Evolutionary conservation across 1,139 yeast species (phyloP).

Genomic region (Debaryomycetaceae sp.): DNA sequence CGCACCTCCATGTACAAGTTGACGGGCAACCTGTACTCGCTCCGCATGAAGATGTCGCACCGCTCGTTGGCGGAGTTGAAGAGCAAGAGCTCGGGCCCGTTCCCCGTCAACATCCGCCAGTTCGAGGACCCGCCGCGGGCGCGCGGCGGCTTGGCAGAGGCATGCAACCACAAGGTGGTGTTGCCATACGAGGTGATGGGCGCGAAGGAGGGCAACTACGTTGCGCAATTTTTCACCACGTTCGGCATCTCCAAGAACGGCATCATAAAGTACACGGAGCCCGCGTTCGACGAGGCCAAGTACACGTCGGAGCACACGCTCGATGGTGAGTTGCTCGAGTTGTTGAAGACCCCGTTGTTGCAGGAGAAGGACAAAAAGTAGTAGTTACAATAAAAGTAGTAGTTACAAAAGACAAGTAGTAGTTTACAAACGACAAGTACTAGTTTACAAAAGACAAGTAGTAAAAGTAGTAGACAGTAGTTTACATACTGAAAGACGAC

Average conservation of each 20-base stretch:
- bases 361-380: not conserved
- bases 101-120: constrained; percentile 63
- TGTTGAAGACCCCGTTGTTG: constrained; percentile 46
- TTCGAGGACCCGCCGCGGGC: constrained; percentile 63
- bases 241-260: constrained; percentile 70
- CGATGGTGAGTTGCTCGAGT: constrained; percentile 40
- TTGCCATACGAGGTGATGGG: constrained; percentile 60
- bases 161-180: constrained; percentile 57
- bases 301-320: constrained; percentile 52
- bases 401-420: no score
- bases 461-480: no score
- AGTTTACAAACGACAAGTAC: no score
- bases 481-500: no score
- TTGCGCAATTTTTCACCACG: constrained; percentile 71
- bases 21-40: constrained; percentile 57
- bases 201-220: constrained; percentile 58
- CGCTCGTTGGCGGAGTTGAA: constrained; percentile 54
- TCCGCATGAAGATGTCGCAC: constrained; percentile 67
- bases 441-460: no score
- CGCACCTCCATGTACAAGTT: constrained; percentile 66
- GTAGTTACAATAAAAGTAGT: no score
- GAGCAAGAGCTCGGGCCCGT: constrained; percentile 48
- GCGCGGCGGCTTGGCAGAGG: constrained; percentile 69
- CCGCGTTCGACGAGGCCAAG: constrained; percentile 37
- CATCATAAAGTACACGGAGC: constrained; percentile 54